Conservation (phyloP, 495 filamentous ascomycete genomes). For the Tetracladium setigerum region DNA sequence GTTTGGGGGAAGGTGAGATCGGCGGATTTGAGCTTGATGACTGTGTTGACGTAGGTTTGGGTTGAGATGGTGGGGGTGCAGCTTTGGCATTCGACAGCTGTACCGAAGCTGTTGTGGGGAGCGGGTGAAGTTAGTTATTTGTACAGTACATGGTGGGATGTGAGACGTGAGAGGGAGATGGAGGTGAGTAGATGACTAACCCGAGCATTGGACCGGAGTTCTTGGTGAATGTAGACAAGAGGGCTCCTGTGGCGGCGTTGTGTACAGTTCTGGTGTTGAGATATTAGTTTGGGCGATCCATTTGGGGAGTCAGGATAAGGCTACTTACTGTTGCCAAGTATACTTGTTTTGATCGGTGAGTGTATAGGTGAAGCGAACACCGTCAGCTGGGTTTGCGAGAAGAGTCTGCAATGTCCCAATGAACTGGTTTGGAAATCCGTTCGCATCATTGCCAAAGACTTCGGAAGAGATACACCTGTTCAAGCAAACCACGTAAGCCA, state of each 20-base stretch:
- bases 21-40: constrained; percentile 27
- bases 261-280: constrained; percentile 22
- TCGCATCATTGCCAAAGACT: neutral
- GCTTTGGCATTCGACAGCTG: constrained; percentile 29
- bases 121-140: no score
- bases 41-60: constrained; percentile 30
- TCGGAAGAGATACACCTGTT: neutral
- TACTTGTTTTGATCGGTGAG: neutral
- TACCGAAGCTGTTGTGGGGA: constrained; percentile 24
- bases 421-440: neutral
- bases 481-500: constrained; percentile 18
- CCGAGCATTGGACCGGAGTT: constrained; percentile 30
- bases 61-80: constrained; percentile 29
- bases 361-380: neutral
- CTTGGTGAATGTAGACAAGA: constrained; percentile 25
- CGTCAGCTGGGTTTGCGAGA: constrained; percentile 1
- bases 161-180: neutral
- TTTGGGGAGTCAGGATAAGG: no score
- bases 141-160: neutral
- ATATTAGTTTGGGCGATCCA: no score
- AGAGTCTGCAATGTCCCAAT: neutral
- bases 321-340: no score
- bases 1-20: constrained; percentile 30
- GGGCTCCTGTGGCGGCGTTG: constrained; percentile 26
- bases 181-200: constrained; percentile 19